These are phyloP conservation scores for Zangia roseola DNA, from an alignment of 768 basidiomycete species.

Conservation along the genomic window DNA sequence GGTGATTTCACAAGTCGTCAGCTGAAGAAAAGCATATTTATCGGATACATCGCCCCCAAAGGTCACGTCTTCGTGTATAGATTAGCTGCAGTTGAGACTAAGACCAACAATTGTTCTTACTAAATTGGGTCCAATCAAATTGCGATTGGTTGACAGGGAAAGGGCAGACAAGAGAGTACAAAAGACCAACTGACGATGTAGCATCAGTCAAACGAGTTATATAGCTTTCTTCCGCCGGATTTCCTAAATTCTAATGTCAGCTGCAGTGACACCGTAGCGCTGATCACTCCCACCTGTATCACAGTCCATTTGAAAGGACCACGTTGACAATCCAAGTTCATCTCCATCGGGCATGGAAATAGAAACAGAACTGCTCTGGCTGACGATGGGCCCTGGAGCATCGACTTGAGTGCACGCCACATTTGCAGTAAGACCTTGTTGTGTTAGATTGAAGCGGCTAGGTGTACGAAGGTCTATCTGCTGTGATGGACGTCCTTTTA, in stretches of 20 bases:
- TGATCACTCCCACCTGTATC: too few relatives aligned
- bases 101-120: neutral
- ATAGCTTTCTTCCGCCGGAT: neutral
- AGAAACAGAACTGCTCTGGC: neutral
- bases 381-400: neutral
- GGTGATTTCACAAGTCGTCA: conserved; percentile 6
- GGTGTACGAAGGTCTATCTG: neutral
- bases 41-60: neutral
- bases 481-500: too few relatives aligned
- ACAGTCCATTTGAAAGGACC: too few relatives aligned
- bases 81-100: too few relatives aligned
- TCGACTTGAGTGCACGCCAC: neutral
- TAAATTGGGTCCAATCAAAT: neutral
- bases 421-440: conserved; percentile 12
- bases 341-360: neutral
- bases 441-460: neutral
- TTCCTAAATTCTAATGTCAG: neutral
- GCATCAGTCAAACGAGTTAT: neutral
- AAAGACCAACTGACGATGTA: neutral
- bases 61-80: neutral
- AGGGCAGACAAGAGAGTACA: conserved; percentile 12
- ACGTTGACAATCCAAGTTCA: too few relatives aligned
- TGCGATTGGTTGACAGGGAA: neutral
- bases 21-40: conserved; percentile 6
- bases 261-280: too few relatives aligned